These are phyloP conservation scores for Microdochium trichocladiopsis DNA, from an alignment of 2,329 filamentous ascomycete genomes.

Conservation along the genomic window DNA sequence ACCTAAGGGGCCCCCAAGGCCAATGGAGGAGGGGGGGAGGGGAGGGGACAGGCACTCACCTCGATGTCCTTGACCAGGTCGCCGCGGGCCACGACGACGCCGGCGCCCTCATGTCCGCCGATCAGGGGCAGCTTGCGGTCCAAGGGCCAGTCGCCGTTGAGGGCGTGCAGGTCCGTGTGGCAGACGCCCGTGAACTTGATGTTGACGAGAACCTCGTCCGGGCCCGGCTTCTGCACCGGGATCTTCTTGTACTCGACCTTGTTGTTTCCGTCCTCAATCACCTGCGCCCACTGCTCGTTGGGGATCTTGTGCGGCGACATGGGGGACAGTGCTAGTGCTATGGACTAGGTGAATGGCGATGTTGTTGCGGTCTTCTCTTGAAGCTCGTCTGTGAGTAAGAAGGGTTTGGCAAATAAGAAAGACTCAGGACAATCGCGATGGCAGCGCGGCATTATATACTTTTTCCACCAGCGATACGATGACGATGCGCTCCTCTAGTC, in stretches of 20 bases:
- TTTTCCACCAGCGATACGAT: too few species aligned
- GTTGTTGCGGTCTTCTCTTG: too few species aligned
- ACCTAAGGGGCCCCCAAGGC: too few species aligned
- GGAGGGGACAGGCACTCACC: too few species aligned
- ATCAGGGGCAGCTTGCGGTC: conserved; percentile 77
- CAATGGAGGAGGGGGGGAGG: too few species aligned
- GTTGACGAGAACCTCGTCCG: conserved; percentile 88
- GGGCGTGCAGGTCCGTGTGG: conserved; percentile 75
- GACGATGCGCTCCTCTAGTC: too few species aligned
- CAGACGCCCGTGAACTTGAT: conserved; percentile 87
- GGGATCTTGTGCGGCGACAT: conserved; percentile 55
- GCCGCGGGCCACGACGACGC: conserved; percentile 74
- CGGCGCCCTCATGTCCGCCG: conserved; percentile 74
- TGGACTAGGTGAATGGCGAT: too few species aligned
- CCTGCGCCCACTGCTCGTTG: conserved; percentile 83
- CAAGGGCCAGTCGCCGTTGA: conserved; percentile 87
- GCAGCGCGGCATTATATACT: too few species aligned
- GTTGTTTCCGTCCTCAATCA: conserved; percentile 76
- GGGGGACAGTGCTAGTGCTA: conserved; percentile 1
- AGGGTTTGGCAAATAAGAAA: too few species aligned
- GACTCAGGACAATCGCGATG: too few species aligned
- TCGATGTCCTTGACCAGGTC: conserved; percentile 70
- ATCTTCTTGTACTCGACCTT: conserved; percentile 68
- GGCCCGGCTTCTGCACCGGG: conserved; percentile 70
- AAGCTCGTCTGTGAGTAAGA: too few species aligned